Evolutionary conservation across 1,284 basidiomycete genomes (phyloP), one percentile per base, ranked within the genome.

Genomic region (Boletus smithii): DNA sequence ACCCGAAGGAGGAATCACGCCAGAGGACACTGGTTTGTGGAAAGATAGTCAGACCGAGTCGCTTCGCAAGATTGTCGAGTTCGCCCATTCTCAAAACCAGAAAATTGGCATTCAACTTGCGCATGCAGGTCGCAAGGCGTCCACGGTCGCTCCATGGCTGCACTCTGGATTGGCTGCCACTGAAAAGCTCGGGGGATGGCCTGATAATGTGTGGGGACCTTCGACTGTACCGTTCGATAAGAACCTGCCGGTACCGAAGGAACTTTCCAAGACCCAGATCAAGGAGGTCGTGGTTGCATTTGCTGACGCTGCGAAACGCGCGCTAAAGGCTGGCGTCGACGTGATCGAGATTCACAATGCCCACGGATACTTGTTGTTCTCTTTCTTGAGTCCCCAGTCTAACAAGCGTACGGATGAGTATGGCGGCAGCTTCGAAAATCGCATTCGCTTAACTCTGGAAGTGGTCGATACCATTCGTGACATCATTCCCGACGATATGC

Each of bases 31-130:
- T 16, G 90, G 89, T 1, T 70, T 94, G 46, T 95, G 89, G 88
- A 72, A 75, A 6, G 88, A 91, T 60, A 75, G 74, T 3, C 91
- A 95, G 42, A 80, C 86, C 37, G 74, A 71, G 4, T 75, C 81
- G 0, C 73, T 89, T 45, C 78, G 82, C 59, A 73, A 81, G 29
- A 77, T 94, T 50, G 83, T 89, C 53, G 77, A 85, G 34, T 90
- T 88, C 49, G 81, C 85, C 18, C 88, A 92, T 63, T 76, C 81
- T 2, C 81, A 90, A 55, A 75, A 77, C 44, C 72, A 81, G 50
- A 76, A 79, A 52, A 80, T 92, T 17, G 91, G 81, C 8, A 79
- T 95, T 42, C 91, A 95, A 65, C 76, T 95, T 13, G 81, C 80
- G 0, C 91, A 93, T 59, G 88, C 87, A 0, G 90, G 90, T 0